Base-by-base conservation (phyloP, 169 alveolate species). In the Haemoproteus tartakovskyi region DNA sequence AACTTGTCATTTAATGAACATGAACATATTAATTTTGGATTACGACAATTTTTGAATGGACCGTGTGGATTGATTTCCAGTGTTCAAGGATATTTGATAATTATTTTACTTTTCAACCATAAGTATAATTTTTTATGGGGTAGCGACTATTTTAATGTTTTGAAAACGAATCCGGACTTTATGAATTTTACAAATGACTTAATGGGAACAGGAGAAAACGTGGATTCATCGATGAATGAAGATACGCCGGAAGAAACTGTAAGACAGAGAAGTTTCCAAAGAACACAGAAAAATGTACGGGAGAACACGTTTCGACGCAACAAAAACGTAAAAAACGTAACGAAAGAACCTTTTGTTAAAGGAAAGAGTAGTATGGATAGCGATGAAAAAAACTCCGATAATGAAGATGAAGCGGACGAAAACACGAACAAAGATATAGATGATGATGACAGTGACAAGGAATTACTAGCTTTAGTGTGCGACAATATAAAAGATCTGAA, bases 21-120 rank as follows among this genome's bases (percentile, higher is more conserved):
- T 54, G 64, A 64, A 30, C 40, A 80, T 27, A 41, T 81, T 24
- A 81, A 60, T 48, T 87, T 87, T 87, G 91, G 91, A 1, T 80
- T 87, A 29, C 78, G 70, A 24, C 91, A 87, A 62, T 45, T 51
- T 43, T 78, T 78, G 41, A 47, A 47, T 48, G 91, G 91, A 6
- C 87, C 87, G 12, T 87, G 91, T 60, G 91, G 91, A 6, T 88
- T 87, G 12, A 74, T 87, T 14, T 87, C 91, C 18, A 64, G 89
- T 22, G 48, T 87, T 14, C 91, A 87, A 57, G 70, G 87, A 41
- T 81, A 62, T 48, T 80, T 87, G 40, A 70, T 87, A 26, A 82
- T 80, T 41, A 60, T 87, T 79, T 27, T 80, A 21, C 79, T 87
- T 2, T 87, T 87, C 80, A 79, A 87, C 62, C 45, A 81, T 81